Evolutionary conservation across 768 basidiomycete genomes (phyloP).

Genomic region (Trametes maxima): DNA sequence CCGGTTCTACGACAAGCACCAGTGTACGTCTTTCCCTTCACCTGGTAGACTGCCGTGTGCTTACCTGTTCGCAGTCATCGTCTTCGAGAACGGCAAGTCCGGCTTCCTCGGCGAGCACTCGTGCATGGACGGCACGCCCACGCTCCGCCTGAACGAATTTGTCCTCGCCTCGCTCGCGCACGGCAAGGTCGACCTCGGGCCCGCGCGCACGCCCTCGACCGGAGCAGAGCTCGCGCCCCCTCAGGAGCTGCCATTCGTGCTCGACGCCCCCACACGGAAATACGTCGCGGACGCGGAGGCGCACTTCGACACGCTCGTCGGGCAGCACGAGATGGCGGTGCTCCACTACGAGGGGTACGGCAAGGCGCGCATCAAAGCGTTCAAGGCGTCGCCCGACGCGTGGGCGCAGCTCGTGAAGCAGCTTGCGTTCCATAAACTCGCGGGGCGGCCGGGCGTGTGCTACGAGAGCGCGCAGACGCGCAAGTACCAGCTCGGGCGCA

Average conservation of each 20-base stretch:
- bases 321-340: slow-evolving; percentile 68
- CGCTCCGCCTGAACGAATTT: slow-evolving; percentile 94
- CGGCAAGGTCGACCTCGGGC: slow-evolving; percentile 77
- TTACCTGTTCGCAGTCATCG: slow-evolving; percentile 61
- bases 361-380: slow-evolving; percentile 80
- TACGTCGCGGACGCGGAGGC: slow-evolving; percentile 61
- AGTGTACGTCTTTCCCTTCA: slow-evolving; percentile 54
- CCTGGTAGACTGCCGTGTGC: slow-evolving; percentile 2
- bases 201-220: slow-evolving; percentile 40
- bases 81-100: slow-evolving; percentile 93
- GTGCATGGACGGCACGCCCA: slow-evolving; percentile 94
- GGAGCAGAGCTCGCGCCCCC: slow-evolving; percentile 52
- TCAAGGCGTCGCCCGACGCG: slow-evolving; percentile 87
- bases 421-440: slow-evolving; percentile 91
- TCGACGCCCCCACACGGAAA: slow-evolving; percentile 54
- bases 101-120: slow-evolving; percentile 91
- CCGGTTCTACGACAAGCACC: slow-evolving; percentile 97
- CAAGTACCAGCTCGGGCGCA: slow-evolving; percentile 87
- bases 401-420: slow-evolving; percentile 97
- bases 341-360: slow-evolving; percentile 60
- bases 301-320: slow-evolving; percentile 77
- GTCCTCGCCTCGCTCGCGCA: slow-evolving; percentile 73
- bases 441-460: slow-evolving; percentile 69
- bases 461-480: slow-evolving; percentile 97
- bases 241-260: slow-evolving; percentile 69